These are phyloP conservation scores for Kluyveromyces marxianus DNA, from an alignment of 1,139 yeast genomes.

Conservation along the genomic window DNA sequence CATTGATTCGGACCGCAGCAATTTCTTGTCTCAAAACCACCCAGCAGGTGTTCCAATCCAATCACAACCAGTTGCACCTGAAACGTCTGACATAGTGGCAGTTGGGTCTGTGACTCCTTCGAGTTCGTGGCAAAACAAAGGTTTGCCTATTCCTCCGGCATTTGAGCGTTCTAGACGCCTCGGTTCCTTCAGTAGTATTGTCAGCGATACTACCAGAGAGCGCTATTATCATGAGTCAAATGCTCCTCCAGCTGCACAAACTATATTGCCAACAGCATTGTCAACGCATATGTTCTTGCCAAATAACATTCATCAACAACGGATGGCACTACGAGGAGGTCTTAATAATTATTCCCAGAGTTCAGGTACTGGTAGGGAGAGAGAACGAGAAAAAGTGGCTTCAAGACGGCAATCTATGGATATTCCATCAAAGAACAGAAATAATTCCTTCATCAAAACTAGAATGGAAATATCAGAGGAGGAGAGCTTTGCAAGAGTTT, in stretches of 20 bases:
- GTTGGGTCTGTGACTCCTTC: conserved; percentile 27
- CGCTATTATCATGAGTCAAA: conserved; percentile 37
- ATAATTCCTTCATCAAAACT: conserved; percentile 23
- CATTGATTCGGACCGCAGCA: neutral
- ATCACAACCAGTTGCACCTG: conserved; percentile 9
- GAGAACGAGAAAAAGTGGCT: neutral
- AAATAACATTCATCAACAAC: conserved; percentile 31
- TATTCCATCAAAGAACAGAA: conserved; percentile 26
- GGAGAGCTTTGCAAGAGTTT: conserved; percentile 18
- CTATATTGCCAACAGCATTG: conserved; percentile 44
- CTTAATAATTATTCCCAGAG: neutral
- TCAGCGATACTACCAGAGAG: conserved; percentile 30
- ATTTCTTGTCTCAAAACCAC: conserved; percentile 16
- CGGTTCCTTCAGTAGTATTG: conserved; percentile 33
- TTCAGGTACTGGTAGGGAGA: neutral
- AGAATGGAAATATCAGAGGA: conserved; percentile 30
- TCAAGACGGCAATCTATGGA: conserved; percentile 26
- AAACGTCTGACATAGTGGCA: conserved; percentile 25
- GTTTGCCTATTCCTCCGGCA: neutral
- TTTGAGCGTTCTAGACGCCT: neutral
- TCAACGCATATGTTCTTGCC: conserved; percentile 50
- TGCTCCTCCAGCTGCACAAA: conserved; percentile 47
- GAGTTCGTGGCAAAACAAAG: conserved; percentile 6
- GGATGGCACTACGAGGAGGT: conserved; percentile 16
- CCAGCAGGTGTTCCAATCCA: conserved; percentile 7